These are phyloP conservation scores for Picea mariana DNA, from an alignment of 83 land plant species.

Conservation along the genomic window DNA sequence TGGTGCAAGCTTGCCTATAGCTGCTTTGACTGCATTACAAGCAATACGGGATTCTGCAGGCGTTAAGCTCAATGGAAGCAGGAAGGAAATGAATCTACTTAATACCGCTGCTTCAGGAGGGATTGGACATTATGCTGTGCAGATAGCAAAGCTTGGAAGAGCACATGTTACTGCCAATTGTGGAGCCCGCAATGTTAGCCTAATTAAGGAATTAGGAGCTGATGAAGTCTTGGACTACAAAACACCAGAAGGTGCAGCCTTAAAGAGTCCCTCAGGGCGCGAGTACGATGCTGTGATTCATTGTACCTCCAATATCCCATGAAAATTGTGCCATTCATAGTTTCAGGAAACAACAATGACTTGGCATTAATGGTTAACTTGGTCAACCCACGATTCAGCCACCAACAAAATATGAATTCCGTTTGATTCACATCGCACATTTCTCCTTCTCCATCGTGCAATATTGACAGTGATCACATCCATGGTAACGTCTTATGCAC, in stretches of 20 bases:
- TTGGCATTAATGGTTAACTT: too few relatives aligned
- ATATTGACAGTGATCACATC: too few relatives aligned
- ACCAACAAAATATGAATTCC: too few relatives aligned
- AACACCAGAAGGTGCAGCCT: slow-evolving; percentile 45
- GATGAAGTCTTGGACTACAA: slow-evolving; percentile 63
- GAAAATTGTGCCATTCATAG: neutral
- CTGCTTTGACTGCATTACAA: slow-evolving; percentile 51
- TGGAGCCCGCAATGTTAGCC: slow-evolving; percentile 44
- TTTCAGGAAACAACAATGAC: too few relatives aligned
- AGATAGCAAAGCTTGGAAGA: slow-evolving; percentile 44
- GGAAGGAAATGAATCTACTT: slow-evolving; percentile 31
- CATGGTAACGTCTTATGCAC: too few relatives aligned
- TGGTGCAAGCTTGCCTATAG: slow-evolving; percentile 45
- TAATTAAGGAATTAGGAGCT: slow-evolving; percentile 48
- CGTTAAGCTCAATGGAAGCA: slow-evolving; percentile 39
- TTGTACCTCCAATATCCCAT: slow-evolving; percentile 32
- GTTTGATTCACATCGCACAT: too few relatives aligned
- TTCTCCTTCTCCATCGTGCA: too few relatives aligned
- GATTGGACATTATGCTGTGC: slow-evolving; percentile 45
- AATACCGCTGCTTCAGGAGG: slow-evolving; percentile 64
- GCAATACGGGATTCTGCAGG: slow-evolving; percentile 30
- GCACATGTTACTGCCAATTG: slow-evolving; percentile 59
- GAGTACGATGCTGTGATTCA: slow-evolving; percentile 51
- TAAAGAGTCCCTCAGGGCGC: slow-evolving; percentile 59
- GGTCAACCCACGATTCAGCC: too few relatives aligned